Evolutionary conservation across 805 yeast genomes (phyloP).

Genomic region (Hagleromyces aurorensis): DNA sequence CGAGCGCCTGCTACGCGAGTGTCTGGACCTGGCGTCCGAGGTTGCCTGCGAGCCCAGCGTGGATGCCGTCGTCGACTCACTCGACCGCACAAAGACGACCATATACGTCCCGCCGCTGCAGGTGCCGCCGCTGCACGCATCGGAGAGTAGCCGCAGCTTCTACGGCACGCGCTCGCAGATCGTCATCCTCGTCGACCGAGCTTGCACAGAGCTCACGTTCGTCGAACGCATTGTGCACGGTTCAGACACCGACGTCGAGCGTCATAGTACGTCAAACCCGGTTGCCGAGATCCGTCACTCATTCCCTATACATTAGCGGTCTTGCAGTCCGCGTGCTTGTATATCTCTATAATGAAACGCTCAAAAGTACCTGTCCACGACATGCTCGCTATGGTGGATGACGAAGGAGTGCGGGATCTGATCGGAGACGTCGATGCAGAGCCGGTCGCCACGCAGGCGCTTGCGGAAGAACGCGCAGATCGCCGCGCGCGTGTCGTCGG

Average conservation of each 20-base stretch:
- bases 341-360: too few relatives aligned
- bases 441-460: conserved; percentile 14
- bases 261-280: too few relatives aligned
- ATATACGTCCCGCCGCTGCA: conserved; percentile 67
- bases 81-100: conserved; percentile 43
- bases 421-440: conserved; percentile 29
- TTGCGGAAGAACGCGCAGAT: conserved; percentile 34
- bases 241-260: conserved; percentile 32
- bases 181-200: conserved; percentile 49
- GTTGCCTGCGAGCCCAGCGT: background rate
- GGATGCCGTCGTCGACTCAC: conserved; percentile 5
- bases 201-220: conserved; percentile 43
- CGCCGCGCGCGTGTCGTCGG: conserved; percentile 39
- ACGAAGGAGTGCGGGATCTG: conserved; percentile 54
- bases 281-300: background rate
- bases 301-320: conserved; percentile 22
- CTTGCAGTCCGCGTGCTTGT: too few relatives aligned
- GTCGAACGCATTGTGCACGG: conserved; percentile 54
- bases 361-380: conserved; percentile 15
- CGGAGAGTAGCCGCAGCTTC: conserved; percentile 49
- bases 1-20: conserved; percentile 38
- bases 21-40: conserved; percentile 50
- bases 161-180: conserved; percentile 92
- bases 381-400: conserved; percentile 42
- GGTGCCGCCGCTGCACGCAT: conserved; percentile 28